Evolutionary conservation across 2,329 filamentous ascomycete species (phyloP), one percentile per base, ranked within the genome.

Genomic region (Penicillium sp.): DNA sequence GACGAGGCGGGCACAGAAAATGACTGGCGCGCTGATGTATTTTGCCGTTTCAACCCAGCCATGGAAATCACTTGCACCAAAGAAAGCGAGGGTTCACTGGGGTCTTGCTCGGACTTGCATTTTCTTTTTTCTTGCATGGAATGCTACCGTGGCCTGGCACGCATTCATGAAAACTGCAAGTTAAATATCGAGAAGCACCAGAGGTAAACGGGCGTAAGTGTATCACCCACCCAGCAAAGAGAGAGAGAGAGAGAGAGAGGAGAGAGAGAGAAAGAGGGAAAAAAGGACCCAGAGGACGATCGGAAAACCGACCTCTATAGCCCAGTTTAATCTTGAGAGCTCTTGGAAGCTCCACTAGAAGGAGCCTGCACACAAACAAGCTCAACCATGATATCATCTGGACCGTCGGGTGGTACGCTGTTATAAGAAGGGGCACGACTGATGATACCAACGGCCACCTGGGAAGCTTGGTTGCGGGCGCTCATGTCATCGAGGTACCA

Each of bases 371-470:
- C 56, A 48, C 73, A 75, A 26, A 70, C 69, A 18, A 75, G 60
- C 42, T 74, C 72, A 39, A 75, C 60, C 40, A 71, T 65, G 5
- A 75, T 66, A 29, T 73, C 73, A 14, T 73, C 58, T 9, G 63
- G 63, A 29, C 60, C 56, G 2, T 56, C 43, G 2, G 68, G 65
- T 13, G 64, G 66, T 8, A 55, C 29, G 32, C 63, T 66, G 32
- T 68, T 63, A 43, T 66, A 69, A 2, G 63, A 61, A 4, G 73
- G 73, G 2, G 59, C 63, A 6, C 73, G 69, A 61, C 69, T 71
- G 50, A 74, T 61, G 26, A 75, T 74, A 3, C 68, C 73, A 20
- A 75, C 70, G 10, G 71, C 73, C 4, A 75, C 69, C 50, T 75
- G 71, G 10, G 63, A 61, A 3, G 73, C 72, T 53, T 74, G 72